Evolutionary conservation across 441 rosid genomes (phyloP).

Genomic region (Gossypium schwendimanii): DNA sequence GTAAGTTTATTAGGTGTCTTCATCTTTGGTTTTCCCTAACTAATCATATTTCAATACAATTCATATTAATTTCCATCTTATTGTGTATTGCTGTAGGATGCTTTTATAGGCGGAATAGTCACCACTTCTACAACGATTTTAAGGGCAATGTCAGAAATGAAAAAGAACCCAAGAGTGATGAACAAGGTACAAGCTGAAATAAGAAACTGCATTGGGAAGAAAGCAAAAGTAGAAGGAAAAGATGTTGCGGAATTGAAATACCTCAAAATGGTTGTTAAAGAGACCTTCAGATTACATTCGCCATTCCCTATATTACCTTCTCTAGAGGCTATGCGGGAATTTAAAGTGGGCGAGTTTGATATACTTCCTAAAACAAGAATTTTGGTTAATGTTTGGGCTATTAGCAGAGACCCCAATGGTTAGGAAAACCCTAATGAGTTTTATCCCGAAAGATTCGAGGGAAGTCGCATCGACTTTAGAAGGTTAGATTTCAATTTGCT

Average conservation of each 20-base stretch:
- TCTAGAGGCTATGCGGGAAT: background rate
- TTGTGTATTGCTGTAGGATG: no score
- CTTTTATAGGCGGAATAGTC: no score
- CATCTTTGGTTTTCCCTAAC: no score
- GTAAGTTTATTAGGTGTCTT: no score
- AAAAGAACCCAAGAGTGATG: slow-evolving; percentile 1
- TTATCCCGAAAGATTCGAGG: slow-evolving; percentile 9
- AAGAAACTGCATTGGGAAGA: background rate
- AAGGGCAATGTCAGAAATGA: slow-evolving; percentile 5
- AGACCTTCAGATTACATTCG: background rate
- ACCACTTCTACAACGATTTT: background rate
- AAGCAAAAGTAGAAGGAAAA: background rate
- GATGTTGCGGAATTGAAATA: background rate
- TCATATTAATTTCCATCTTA: no score
- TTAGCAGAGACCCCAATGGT: background rate
- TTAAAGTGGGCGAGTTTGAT: background rate
- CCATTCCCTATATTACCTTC: background rate
- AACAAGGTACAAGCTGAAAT: background rate
- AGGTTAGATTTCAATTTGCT: slow-evolving; percentile 1
- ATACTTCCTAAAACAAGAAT: background rate
- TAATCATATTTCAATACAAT: no score
- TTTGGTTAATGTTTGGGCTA: background rate
- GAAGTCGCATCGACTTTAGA: background rate
- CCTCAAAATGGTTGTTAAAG: slow-evolving; percentile 1
- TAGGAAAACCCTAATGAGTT: slow-evolving; percentile 9